Percentiles rank a stretch among this genome's conserved stretches.
Conservation (phyloP, 208 protist genomes). For the Crithidia mellificae region DNA sequence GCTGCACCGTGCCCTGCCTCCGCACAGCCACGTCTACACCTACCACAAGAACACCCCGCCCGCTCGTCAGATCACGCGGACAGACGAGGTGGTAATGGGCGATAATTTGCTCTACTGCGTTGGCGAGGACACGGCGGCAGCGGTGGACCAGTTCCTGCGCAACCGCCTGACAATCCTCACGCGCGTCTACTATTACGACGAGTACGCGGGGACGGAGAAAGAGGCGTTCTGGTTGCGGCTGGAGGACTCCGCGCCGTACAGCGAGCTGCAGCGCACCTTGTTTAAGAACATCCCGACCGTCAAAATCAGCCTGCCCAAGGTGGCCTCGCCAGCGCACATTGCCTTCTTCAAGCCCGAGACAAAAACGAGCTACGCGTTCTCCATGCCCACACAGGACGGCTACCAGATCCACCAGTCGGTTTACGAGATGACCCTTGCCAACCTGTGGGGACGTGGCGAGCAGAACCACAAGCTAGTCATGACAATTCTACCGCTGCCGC, state of each 20-base stretch:
- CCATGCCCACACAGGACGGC: constrained; percentile 14
- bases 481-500: constrained; percentile 43
- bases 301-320: constrained; percentile 4
- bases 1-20: constrained; percentile 17
- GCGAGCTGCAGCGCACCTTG: constrained; percentile 29
- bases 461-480: constrained; percentile 39
- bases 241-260: constrained; percentile 29
- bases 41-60: background rate
- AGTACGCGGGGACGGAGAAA: constrained; percentile 16
- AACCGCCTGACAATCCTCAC: constrained; percentile 30
- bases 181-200: constrained; percentile 40
- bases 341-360: constrained; percentile 35
- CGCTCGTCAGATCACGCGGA: constrained; percentile 1
- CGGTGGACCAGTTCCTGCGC: constrained; percentile 18
- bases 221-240: constrained; percentile 29
- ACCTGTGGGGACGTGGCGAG: constrained; percentile 24
- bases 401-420: constrained; percentile 4
- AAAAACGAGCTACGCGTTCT: constrained; percentile 21
- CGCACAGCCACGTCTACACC: constrained; percentile 15
- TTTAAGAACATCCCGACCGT: constrained; percentile 18
- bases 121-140: background rate
- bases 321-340: constrained; percentile 34
- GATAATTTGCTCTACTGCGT: constrained; percentile 33
- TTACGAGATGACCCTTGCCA: constrained; percentile 19
- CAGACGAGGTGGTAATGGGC: constrained; percentile 23